Evolutionary conservation across 495 filamentous ascomycete species (phyloP).

Genomic region (Tuber magnatum): DNA sequence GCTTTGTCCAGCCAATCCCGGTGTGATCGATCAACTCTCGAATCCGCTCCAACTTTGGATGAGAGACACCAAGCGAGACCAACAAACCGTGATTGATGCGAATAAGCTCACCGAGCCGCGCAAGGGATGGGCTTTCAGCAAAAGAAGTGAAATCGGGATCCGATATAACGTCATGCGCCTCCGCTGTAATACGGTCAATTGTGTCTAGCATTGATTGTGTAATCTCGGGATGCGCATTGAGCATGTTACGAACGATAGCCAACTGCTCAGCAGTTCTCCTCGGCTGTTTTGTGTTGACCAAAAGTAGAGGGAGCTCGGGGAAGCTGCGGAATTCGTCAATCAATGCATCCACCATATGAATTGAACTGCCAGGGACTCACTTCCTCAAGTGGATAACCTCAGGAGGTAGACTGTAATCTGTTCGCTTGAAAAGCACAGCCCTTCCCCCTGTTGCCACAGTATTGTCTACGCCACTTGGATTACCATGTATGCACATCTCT

Average conservation of each 20-base stretch:
- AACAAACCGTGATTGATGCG: constrained; percentile 88
- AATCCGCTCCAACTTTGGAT: constrained; percentile 85
- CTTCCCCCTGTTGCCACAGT: constrained; percentile 90
- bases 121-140: constrained; percentile 52
- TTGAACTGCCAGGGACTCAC: constrained; percentile 9
- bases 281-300: constrained; percentile 77
- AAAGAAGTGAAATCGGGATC: constrained; percentile 55
- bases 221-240: constrained; percentile 59
- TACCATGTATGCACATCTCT: constrained; percentile 94
- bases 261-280: constrained; percentile 79
- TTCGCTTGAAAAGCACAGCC: constrained; percentile 80
- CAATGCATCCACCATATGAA: background rate
- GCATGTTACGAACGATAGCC: constrained; percentile 70
- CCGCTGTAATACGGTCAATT: constrained; percentile 71
- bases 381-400: constrained; percentile 65
- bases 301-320: constrained; percentile 77
- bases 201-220: constrained; percentile 71
- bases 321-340: constrained; percentile 46
- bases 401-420: constrained; percentile 69
- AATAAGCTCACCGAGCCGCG: constrained; percentile 70
- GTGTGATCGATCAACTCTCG: constrained; percentile 82
- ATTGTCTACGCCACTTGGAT: constrained; percentile 94
- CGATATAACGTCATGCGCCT: constrained; percentile 63
- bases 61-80: constrained; percentile 81
- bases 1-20: constrained; percentile 92